Conservation (phyloP, 208 protist species). For the Baffinella frigidus region DNA sequence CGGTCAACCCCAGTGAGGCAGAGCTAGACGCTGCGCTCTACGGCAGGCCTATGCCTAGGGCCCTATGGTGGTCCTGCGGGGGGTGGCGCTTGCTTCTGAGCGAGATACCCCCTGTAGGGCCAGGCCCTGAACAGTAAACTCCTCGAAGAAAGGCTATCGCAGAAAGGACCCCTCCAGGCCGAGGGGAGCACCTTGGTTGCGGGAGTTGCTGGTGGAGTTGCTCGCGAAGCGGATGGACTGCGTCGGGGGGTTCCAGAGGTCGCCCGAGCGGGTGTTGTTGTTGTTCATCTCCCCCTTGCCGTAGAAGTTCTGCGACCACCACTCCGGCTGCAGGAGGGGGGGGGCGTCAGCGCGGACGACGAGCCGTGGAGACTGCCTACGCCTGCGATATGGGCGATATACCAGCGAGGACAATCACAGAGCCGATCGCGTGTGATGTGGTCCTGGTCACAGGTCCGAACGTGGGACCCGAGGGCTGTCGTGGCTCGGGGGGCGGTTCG, state of each 20-base stretch:
- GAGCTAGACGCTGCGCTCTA: no score
- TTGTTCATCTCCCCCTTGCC: slow-evolving; percentile 46
- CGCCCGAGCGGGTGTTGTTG: not conserved
- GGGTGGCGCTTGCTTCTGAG: no score
- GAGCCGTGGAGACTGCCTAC: not conserved
- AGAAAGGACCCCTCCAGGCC: no score
- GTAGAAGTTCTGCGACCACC: slow-evolving; percentile 33
- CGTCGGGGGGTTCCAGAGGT: slow-evolving; percentile 22
- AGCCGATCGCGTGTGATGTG: not conserved
- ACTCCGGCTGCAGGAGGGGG: slow-evolving; percentile 43
- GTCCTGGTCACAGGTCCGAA: not conserved
- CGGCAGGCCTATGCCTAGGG: no score
- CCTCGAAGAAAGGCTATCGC: no score
- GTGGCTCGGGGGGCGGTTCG: not conserved
- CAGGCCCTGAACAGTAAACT: no score
- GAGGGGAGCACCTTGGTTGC: not conserved
- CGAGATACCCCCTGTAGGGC: no score
- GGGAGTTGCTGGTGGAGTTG: slow-evolving; percentile 27
- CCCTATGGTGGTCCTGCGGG: no score
- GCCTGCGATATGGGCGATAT: not conserved
- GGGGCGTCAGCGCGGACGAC: not conserved
- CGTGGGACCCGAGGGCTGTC: not conserved
- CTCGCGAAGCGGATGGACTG: not conserved
- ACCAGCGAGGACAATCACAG: not conserved
- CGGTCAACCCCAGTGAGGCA: no score